Base-by-base conservation (phyloP, 139 green algal species). In the Coelastrella sp. region DNA sequence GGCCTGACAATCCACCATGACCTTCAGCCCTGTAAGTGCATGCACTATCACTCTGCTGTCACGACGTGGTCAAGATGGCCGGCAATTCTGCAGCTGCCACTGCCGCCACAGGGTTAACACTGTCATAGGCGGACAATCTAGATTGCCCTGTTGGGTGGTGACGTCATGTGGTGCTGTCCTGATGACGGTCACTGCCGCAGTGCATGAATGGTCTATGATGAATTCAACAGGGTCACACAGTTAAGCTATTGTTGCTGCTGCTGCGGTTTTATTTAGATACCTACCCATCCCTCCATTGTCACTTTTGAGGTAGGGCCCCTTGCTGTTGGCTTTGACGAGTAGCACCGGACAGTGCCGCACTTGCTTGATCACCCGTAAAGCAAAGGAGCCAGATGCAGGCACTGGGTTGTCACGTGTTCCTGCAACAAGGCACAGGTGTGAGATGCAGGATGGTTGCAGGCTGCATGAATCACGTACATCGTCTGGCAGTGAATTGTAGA, bases 1-100 rank as follows among this genome's bases (percentile, higher is more conserved):
- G 22, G 63, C 25, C 74, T 92, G 86, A 85, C 91, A 88, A 66
- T 94, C 92, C 27, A 94, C 86, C 92, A 94, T 94, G 14, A 87
- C 66, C 56, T 84, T 74, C 60, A 94, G 87, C 4, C 82, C 72
- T 79, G 82, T 25, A 25, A 20, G 15, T 49, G 22, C 35, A 49
- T 14, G 20, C 73, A 79, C 20, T 12, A 56, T 12, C 0, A 56
- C 35, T 1, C 35, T 49, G 35, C 35, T 49, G 35, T 49, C 35
- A 49, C 35, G 35, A 49, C 35, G 3, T 49, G 35, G 35, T 49
- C 35, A 49, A 3, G 35, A 49, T 49, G 35, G 35, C 35, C 35
- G 35, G 35, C 35, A 49, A 49, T 49, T 49, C 35, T 49, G 35
- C 35, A 49, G 35, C 35, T 49, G 1, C 35, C 35, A 49, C 35